A percentile compares a stretch with the other conserved stretches of the same genome.
phyloP scores from a whole-genome alignment of 352 stramenopile species.

The Pythium aristosporum region DNA sequence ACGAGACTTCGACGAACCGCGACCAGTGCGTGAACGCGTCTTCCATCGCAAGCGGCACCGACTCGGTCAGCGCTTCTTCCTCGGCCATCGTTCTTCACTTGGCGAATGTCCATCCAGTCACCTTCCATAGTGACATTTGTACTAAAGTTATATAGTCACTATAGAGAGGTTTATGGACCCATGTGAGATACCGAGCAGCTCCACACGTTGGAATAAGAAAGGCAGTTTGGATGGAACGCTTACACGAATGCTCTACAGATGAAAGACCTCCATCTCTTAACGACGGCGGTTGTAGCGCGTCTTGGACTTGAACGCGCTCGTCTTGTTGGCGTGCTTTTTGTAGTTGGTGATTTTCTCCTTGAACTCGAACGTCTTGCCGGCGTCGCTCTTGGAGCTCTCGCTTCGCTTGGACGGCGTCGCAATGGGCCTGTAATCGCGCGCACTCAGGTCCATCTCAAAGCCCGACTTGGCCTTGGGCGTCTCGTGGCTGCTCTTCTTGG shows the following conservation, averaged over 20 bases:
- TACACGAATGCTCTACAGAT: constrained; percentile 2
- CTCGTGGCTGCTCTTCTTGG: constrained; percentile 54
- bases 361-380: constrained; percentile 79
- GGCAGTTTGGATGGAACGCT: not conserved
- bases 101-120: too few relatives aligned
- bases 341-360: constrained; percentile 91
- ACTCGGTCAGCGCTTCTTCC: constrained; percentile 52
- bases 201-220: not conserved
- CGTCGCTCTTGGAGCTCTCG: constrained; percentile 16
- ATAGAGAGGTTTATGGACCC: not conserved
- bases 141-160: constrained; percentile 2
- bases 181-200: not conserved
- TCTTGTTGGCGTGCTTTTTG: constrained; percentile 88
- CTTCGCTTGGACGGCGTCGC: constrained; percentile 38
- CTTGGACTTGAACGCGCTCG: constrained; percentile 91
- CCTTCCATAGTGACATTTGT: not conserved
- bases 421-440: constrained; percentile 31
- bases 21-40: constrained; percentile 79
- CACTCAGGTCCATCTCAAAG: constrained; percentile 82
- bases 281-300: constrained; percentile 76
- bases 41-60: constrained; percentile 66
- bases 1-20: constrained; percentile 64
- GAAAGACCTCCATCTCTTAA: constrained; percentile 29
- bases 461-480: constrained; percentile 28
- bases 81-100: constrained; percentile 41